Conservation (phyloP, 805 yeast genomes). For the Candida jianshihensis region DNA sequence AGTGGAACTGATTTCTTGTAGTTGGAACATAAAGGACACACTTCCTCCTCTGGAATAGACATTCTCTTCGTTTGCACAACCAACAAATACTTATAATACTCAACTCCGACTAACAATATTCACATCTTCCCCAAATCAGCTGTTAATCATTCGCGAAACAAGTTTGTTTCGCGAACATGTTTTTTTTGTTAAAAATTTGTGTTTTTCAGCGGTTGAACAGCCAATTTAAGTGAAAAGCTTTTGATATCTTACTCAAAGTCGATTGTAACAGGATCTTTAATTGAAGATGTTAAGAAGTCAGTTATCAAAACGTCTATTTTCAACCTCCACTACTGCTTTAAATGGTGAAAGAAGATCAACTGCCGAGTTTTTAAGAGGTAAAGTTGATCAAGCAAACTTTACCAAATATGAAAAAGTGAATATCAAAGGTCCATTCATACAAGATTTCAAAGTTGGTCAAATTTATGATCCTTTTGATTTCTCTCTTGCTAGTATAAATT, state of each 20-base stretch:
- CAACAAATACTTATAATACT: no score
- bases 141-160: no score
- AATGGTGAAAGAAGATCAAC: not conserved
- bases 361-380: not conserved
- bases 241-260: no score
- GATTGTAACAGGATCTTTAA: no score
- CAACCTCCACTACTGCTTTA: not conserved
- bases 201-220: no score
- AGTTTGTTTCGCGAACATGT: no score
- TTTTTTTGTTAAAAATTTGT: no score
- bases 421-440: constrained; percentile 27
- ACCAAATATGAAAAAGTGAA: constrained; percentile 25
- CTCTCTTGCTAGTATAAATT: constrained; percentile 47
- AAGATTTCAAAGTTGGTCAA: constrained; percentile 41
- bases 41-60: not conserved
- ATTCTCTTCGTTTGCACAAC: no score
- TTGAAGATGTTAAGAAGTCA: not conserved
- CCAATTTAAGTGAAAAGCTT: no score
- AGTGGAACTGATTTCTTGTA: constrained; percentile 5
- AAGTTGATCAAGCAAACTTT: not conserved
- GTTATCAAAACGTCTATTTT: not conserved
- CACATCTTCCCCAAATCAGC: no score
- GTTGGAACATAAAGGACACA: constrained; percentile 11
- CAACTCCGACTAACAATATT: no score
- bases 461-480: constrained; percentile 83